Base-by-base conservation (phyloP, 306 rosid species). In the Pyrus pyrifolia region DNA sequence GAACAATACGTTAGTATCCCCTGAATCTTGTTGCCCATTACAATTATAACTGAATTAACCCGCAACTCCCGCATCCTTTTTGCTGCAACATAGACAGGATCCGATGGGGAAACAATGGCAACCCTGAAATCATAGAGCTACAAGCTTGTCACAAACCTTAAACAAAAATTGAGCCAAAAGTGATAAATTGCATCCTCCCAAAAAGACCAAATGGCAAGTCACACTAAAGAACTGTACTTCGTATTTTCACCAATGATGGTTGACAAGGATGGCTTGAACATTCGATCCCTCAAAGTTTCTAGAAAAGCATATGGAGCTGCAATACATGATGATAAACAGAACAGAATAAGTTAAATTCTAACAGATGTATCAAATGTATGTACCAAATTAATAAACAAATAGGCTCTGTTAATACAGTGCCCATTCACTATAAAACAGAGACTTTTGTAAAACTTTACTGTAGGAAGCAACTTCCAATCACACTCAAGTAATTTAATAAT, bases 241-340 rank as follows among this genome's bases (percentile, higher is more conserved):
- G 88, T 65, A 83, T 83, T 88, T 84, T 95, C 98, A 29, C 85
- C 76, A 65, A 95, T 79, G 73, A 95, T 83, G 73, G 96, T 85
- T 81, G 98, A 86, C 82, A 95, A 63, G 72, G 98, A 87, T 55
- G 98, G 97, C 87, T 88, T 92, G 86, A 95, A 89, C 93, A 95
- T 88, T 79, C 85, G 96, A 70, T 95, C 98, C 89, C 93, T 92
- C 86, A 95, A 64, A 58, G 95, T 90, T 59, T 95, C 97, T 27
- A 95, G 59, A 83, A 92, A 90, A 52, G 93, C 92, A 88, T 80
- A 81, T 51, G 97, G 89, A 82, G 83, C 97, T 95, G 91, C 73
- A 44, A 82, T 77, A 77, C 74, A 82, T 61, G 57, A 82, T 25
- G 65, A 65, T 58, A 73, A 76, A 74, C 52, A 68, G 55, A 82